These are phyloP conservation scores for Thalassiosira hispida DNA, from an alignment of 352 stramenopile species.

Conservation along the genomic window DNA sequence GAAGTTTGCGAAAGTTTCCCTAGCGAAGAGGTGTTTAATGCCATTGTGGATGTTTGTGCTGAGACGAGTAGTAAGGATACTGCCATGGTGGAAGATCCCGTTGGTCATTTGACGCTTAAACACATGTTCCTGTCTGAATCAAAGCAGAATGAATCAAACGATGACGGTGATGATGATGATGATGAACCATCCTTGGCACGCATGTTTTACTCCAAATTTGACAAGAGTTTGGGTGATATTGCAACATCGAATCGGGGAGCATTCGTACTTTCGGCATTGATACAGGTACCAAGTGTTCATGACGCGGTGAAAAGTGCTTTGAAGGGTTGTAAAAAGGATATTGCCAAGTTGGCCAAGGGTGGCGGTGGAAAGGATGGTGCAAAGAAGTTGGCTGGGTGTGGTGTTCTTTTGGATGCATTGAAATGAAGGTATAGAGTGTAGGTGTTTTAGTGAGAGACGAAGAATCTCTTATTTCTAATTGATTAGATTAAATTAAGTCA, in stretches of 20 bases:
- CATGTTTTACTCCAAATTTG: slow-evolving; percentile 60
- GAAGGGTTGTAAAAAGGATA: slow-evolving; percentile 45
- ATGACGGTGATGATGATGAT: slow-evolving; percentile 23
- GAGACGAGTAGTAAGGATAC: slow-evolving; percentile 17
- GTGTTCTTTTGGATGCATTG: slow-evolving; percentile 48
- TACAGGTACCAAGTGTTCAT: slow-evolving; percentile 60
- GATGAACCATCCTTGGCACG: slow-evolving; percentile 52
- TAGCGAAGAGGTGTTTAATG: slow-evolving; percentile 56
- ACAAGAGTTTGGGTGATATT: slow-evolving; percentile 55
- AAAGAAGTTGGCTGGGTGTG: slow-evolving; percentile 49
- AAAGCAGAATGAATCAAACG: slow-evolving; percentile 20
- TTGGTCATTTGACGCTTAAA: slow-evolving; percentile 80
- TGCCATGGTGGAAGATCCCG: slow-evolving; percentile 72
- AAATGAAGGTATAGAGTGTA: slow-evolving; percentile 26
- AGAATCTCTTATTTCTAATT: no score
- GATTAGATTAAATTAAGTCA: no score
- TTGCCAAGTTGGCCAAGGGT: slow-evolving; percentile 51
- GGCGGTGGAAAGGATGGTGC: slow-evolving; percentile 1
- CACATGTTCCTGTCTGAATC: slow-evolving; percentile 71
- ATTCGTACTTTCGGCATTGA: slow-evolving; percentile 78
- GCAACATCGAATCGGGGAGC: slow-evolving; percentile 71
- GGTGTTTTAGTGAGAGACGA: no score
- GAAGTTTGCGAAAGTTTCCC: slow-evolving; percentile 69
- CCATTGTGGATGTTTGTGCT: slow-evolving; percentile 68
- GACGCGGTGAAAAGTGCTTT: slow-evolving; percentile 59